Evolutionary conservation across 805 yeast species (phyloP).

Genomic region (Sugiyamaella floridensis): DNA sequence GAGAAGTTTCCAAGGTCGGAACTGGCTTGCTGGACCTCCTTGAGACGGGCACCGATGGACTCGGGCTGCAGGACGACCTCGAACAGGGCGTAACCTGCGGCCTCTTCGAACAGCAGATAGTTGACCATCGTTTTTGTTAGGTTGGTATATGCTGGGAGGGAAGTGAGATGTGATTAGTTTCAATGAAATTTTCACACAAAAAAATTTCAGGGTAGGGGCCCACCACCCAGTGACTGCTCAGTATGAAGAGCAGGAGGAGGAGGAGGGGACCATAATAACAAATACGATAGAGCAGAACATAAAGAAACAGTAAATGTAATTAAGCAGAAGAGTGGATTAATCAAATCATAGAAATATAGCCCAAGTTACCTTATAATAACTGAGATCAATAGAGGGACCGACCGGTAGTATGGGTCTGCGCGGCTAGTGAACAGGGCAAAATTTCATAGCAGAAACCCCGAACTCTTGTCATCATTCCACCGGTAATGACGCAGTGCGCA

Average conservation of each 20-base stretch:
- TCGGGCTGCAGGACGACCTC: slow-evolving; percentile 91
- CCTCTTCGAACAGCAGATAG: slow-evolving; percentile 93
- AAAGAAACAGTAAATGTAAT: too few relatives aligned
- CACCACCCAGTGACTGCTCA: not conserved
- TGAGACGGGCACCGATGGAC: slow-evolving; percentile 81
- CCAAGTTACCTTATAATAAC: too few relatives aligned
- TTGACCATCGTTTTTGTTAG: slow-evolving; percentile 45
- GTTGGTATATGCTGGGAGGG: not conserved
- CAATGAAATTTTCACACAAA: not conserved
- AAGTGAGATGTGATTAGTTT: not conserved
- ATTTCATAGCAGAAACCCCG: too few relatives aligned
- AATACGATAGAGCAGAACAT: too few relatives aligned
- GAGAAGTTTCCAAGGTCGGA: slow-evolving; percentile 81
- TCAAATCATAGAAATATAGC: too few relatives aligned
- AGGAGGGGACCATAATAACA: not conserved
- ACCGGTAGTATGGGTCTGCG: not conserved
- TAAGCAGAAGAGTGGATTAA: too few relatives aligned
- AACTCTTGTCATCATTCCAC: not conserved
- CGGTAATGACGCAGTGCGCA: slow-evolving; percentile 41
- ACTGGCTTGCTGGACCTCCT: slow-evolving; percentile 89
- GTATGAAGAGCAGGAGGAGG: too few relatives aligned
- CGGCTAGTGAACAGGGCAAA: not conserved
- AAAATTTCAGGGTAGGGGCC: slow-evolving; percentile 4
- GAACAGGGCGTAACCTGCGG: slow-evolving; percentile 96
- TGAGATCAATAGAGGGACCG: not conserved